Base-by-base conservation (phyloP, 305 asterid genomes). In the Solanum aculeatissimum region DNA sequence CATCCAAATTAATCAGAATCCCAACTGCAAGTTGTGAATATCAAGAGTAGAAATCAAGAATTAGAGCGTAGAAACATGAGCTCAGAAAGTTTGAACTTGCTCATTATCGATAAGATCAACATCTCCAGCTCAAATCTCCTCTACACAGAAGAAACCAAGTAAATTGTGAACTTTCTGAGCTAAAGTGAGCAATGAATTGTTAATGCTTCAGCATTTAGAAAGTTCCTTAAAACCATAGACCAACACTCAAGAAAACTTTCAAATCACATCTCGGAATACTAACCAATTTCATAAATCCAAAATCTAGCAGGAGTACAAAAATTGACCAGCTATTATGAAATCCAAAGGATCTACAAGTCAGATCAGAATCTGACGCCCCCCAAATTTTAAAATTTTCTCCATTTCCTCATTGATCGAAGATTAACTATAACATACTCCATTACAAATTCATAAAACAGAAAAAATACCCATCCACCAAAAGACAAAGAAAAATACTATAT, bases 331-430 rank as follows among this genome's bases (percentile, higher is more conserved):
- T 27, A 29, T 47, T 13, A 29, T 2, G 21, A 51, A 77, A 77
- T 77, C 65, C 47, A 77, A 51, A 18, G 62, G 82, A 77, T 77
- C 62, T 29, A 77, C 47, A 77, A 51, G 45, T 51, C 82, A 77
- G 65, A 49, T 77, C 82, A 49, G 47, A 29, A 51, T 51, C 82
- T 49, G 82, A 77, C 10, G 29, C 29, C 70, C 80, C 81, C 57
- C 49, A 47, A 15, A 47, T 74, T 47, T 47, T 32, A 53, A 57
- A 57, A 8, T 38, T 69, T 40, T n/a, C 29, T 66, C 40, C 58
- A 85, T 47, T 69, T 83, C 57, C 58, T 72, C 88, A 85, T 83
- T 84, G 80, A 85, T 84, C 85, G n/a, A 82, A 49, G 49, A 49
- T 25, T 15, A 27, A 77, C 62, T 51, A 77, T 77, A 29, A 51